phyloP scores from a whole-genome alignment of 441 rosid genomes.

The Erodium moschatum region DNA sequence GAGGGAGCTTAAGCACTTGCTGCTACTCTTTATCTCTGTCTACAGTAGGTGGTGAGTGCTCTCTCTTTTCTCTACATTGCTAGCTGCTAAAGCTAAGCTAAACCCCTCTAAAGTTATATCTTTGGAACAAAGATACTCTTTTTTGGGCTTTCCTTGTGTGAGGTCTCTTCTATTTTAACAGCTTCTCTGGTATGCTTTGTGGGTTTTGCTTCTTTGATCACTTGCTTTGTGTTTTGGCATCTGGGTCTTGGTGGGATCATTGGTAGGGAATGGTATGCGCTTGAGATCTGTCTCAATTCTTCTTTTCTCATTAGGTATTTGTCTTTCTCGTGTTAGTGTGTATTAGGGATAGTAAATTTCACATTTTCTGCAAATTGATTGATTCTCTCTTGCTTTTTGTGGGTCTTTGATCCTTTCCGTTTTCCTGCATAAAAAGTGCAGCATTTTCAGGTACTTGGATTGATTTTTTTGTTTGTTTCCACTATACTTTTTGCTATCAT shows the following conservation, averaged over 20 bases:
- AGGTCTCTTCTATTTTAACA: slow-evolving; percentile 25
- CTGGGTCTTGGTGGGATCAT: slow-evolving; percentile 36
- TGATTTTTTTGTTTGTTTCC: slow-evolving; percentile 9
- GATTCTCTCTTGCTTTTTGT: slow-evolving; percentile 8
- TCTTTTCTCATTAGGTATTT: slow-evolving; percentile 23
- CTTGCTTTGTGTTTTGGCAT: slow-evolving; percentile 30
- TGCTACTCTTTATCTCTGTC: slow-evolving; percentile 26
- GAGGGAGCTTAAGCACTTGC: slow-evolving; percentile 13
- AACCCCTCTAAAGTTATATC: slow-evolving; percentile 25
- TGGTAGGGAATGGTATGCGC: slow-evolving; percentile 25
- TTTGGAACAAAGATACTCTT: slow-evolving; percentile 25
- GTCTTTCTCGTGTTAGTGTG: slow-evolving; percentile 10
- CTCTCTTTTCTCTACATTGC: slow-evolving; percentile 25
- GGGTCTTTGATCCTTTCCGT: slow-evolving; percentile 6
- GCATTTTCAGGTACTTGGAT: slow-evolving; percentile 16
- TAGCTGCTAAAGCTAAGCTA: slow-evolving; percentile 22
- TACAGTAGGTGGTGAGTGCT: slow-evolving; percentile 23
- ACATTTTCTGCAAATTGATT: slow-evolving; percentile 22
- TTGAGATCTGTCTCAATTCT: slow-evolving; percentile 32
- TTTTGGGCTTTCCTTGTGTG: slow-evolving; percentile 11
- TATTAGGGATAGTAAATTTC: neutral
- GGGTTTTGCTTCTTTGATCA: slow-evolving; percentile 22
- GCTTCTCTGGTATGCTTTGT: slow-evolving; percentile 23
- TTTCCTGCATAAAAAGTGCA: slow-evolving; percentile 9
- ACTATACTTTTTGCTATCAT: neutral